These are phyloP conservation scores for Debaryomyces psychrophilus DNA, from an alignment of 1,139 yeast genomes.

Conservation along the genomic window DNA sequence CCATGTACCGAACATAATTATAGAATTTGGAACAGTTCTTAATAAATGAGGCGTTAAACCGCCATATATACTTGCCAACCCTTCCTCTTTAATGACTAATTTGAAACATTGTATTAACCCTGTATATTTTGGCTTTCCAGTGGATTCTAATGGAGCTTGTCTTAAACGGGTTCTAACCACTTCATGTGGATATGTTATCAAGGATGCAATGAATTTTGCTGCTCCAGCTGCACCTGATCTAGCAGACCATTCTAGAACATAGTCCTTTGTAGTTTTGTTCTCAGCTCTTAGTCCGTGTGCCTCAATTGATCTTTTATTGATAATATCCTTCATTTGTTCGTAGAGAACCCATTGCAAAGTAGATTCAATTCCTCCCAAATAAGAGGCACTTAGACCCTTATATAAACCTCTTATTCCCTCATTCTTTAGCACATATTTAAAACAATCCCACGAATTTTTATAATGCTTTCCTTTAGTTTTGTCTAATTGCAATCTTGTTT, in stretches of 20 bases:
- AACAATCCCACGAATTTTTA: slow-evolving; percentile 84
- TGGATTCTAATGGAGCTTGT: slow-evolving; percentile 79
- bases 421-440: slow-evolving; percentile 62
- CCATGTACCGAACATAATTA: slow-evolving; percentile 99
- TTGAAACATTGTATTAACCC: slow-evolving; percentile 88
- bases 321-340: slow-evolving; percentile 86
- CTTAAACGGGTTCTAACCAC: slow-evolving; percentile 94
- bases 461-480: slow-evolving; percentile 66
- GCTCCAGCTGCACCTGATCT: slow-evolving; percentile 98
- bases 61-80: slow-evolving; percentile 91
- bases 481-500: slow-evolving; percentile 92
- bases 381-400: slow-evolving; percentile 90
- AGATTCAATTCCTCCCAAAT: slow-evolving; percentile 90
- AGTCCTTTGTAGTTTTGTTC: slow-evolving; percentile 59
- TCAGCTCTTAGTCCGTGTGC: slow-evolving; percentile 45
- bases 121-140: slow-evolving; percentile 84
- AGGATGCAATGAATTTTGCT: slow-evolving; percentile 90
- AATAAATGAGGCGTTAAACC: slow-evolving; percentile 96
- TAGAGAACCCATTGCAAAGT: slow-evolving; percentile 96
- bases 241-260: slow-evolving; percentile 87
- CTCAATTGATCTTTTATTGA: slow-evolving; percentile 58
- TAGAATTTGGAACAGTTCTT: slow-evolving; percentile 96
- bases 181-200: slow-evolving; percentile 96
- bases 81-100: slow-evolving; percentile 86
- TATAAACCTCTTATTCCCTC: slow-evolving; percentile 86